These are phyloP conservation scores for Apiospora arundinis DNA, from an alignment of 2,329 filamentous ascomycete species.

Conservation along the genomic window DNA sequence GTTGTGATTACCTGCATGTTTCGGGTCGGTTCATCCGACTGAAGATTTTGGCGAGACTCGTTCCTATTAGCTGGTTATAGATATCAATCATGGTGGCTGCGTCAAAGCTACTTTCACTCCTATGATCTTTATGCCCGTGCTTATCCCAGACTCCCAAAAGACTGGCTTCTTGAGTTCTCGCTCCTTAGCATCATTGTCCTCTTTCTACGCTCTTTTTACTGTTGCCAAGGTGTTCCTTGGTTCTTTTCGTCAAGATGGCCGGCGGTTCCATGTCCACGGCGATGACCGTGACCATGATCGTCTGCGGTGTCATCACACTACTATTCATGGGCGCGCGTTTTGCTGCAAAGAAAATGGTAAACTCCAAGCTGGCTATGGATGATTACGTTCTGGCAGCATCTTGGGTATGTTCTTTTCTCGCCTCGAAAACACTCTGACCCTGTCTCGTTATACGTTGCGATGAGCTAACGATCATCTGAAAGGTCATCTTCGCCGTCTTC, in stretches of 20 bases:
- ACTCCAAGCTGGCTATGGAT: slow-evolving; percentile 29
- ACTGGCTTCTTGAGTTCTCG: not conserved
- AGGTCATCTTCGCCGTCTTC: slow-evolving; percentile 28
- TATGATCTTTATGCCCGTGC: not conserved
- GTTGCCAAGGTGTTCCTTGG: not conserved
- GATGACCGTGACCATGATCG: slow-evolving; percentile 30
- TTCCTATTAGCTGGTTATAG: no score
- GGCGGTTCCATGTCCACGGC: slow-evolving; percentile 26
- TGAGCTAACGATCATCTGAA: not conserved
- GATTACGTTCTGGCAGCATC: slow-evolving; percentile 29
- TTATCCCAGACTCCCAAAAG: not conserved
- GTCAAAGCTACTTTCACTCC: no score
- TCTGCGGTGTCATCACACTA: slow-evolving; percentile 29
- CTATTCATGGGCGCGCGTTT: slow-evolving; percentile 33
- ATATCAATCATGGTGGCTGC: not conserved
- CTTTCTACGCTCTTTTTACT: not conserved
- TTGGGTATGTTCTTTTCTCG: slow-evolving; percentile 27
- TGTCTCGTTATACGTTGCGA: not conserved
- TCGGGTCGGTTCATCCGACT: no score
- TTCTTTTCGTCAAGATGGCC: not conserved
- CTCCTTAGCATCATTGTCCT: not conserved
- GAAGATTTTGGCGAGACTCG: no score
- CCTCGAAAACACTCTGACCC: not conserved
- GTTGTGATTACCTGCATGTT: no score
- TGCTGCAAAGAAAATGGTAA: slow-evolving; percentile 29